Percentiles rank a stretch among this genome's conserved stretches.
phyloP scores from a whole-genome alignment of 331 rosid genomes.

The Ulmus americana region DNA sequence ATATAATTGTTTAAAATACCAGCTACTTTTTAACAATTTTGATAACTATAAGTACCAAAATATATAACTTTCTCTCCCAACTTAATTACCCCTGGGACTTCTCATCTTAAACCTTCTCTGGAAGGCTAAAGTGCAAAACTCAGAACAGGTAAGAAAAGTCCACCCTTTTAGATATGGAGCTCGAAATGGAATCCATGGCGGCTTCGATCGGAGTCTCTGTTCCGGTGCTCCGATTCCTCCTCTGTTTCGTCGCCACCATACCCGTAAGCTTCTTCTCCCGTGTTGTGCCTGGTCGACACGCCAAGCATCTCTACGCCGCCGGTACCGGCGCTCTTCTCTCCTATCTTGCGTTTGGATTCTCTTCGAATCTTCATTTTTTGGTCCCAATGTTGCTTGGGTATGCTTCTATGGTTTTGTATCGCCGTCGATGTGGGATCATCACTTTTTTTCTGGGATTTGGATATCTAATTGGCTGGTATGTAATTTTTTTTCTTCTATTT shows the following conservation, averaged over 20 bases:
- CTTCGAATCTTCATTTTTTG: slow-evolving; percentile 74
- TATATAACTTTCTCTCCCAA: too few species aligned
- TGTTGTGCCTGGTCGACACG: slow-evolving; percentile 49
- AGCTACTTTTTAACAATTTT: too few species aligned
- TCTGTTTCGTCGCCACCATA: slow-evolving; percentile 70
- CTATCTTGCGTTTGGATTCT: slow-evolving; percentile 74
- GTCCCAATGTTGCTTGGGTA: slow-evolving; percentile 74
- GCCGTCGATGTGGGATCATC: slow-evolving; percentile 60
- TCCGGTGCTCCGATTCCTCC: slow-evolving; percentile 74
- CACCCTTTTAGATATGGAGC: slow-evolving; percentile 26
- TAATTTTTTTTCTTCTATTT: background rate
- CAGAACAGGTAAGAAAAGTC: background rate
- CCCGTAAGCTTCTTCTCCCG: slow-evolving; percentile 71
- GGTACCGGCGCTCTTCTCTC: slow-evolving; percentile 61
- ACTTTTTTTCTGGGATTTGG: slow-evolving; percentile 73
- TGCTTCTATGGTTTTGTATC: slow-evolving; percentile 64
- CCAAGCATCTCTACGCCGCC: slow-evolving; percentile 69
- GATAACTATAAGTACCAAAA: too few species aligned
- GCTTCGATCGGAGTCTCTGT: slow-evolving; percentile 55
- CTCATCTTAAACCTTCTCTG: too few species aligned
- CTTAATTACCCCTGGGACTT: too few species aligned
- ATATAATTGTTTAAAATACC: too few species aligned
- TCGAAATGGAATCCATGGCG: slow-evolving; percentile 63
- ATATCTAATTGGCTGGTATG: slow-evolving; percentile 81
- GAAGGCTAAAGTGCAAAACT: background rate